Base-by-base conservation (phyloP, 2,329 filamentous ascomycete genomes). In the Trichoderma polysporum region DNA sequence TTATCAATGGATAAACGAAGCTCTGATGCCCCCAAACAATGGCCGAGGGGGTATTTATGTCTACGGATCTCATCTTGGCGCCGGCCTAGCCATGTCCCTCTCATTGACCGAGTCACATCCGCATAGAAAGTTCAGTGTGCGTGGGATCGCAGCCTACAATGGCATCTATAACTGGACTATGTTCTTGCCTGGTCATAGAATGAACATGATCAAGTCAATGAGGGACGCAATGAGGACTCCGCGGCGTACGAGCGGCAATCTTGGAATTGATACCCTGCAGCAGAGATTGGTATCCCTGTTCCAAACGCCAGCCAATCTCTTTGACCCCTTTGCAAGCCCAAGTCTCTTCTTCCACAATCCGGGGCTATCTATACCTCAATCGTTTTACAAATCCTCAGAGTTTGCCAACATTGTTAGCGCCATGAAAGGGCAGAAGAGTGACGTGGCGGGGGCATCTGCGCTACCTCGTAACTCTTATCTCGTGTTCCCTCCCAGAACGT, bases 111-210 rank as follows among this genome's bases (percentile, higher is more conserved):
- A 89, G 73, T 77, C 82, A 1, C 78, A 81, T 52, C 70, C 77
- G 2, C 77, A 83, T 63, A 71, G 76, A 15, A 76, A 72, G 35
- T 80, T 85, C 72, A 79, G 78, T 45, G 78, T 89, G 50, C 80
- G 84, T 10, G 86, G 86, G 8, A 74, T 88, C 35, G 76, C 86
- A 17, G 81, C 83, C 8, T 84, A 84, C 75, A 87, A 90, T 70
- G 87, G 86, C 49, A 81, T 90, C 67, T 90, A 87, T 76, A 84
- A 90, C 77, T 90, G 87, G 88, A 87, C 86, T 66, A 84, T 80
- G 74, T 86, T 88, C 67, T 79, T 87, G 12, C 84, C 84, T 0
- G 81, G 84, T 69, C 84, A 88, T 66, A 80, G 78, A 7, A 75
- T 82, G 68, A 82, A 86, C 70, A 66, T 56, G 13, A 62, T 49